These are phyloP conservation scores for Dunaliella sp. DNA, from an alignment of 139 green algal genomes.

Conservation along the genomic window DNA sequence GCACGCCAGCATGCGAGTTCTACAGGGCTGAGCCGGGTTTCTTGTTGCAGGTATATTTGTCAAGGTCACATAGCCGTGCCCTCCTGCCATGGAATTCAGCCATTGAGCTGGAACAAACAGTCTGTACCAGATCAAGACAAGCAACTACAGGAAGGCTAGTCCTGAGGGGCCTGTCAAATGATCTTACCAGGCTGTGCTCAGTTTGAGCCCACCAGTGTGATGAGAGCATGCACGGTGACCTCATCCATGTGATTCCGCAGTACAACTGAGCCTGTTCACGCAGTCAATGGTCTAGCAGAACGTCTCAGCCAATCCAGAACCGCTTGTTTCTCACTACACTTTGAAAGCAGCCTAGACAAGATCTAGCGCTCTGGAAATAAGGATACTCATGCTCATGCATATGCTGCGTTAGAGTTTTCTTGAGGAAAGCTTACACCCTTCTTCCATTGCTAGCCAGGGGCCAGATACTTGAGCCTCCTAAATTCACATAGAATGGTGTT, in stretches of 20 bases:
- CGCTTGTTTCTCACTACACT: no score
- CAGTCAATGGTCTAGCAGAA: no score
- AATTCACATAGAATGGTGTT: background rate
- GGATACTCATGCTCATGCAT: no score
- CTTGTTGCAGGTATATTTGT: constrained; percentile 6
- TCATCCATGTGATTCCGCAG: no score
- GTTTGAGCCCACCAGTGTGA: background rate
- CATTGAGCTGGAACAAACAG: no score
- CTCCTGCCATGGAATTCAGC: background rate
- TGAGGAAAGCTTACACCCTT: background rate
- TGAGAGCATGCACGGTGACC: background rate
- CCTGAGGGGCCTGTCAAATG: background rate
- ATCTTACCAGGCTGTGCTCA: background rate
- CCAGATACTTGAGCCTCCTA: background rate
- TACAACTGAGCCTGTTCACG: no score
- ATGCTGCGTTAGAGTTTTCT: no score
- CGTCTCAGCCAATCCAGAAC: no score
- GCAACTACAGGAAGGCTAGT: background rate
- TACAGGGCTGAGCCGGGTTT: constrained; percentile 29
- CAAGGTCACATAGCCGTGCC: background rate
- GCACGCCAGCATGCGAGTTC: constrained; percentile 26
- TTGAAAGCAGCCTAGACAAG: no score
- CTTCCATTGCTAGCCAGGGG: background rate
- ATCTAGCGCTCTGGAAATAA: no score
- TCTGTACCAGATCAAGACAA: background rate